Evolutionary conservation across 2,329 filamentous ascomycete genomes (phyloP).

Genomic region (Parastagonospora avenae): DNA sequence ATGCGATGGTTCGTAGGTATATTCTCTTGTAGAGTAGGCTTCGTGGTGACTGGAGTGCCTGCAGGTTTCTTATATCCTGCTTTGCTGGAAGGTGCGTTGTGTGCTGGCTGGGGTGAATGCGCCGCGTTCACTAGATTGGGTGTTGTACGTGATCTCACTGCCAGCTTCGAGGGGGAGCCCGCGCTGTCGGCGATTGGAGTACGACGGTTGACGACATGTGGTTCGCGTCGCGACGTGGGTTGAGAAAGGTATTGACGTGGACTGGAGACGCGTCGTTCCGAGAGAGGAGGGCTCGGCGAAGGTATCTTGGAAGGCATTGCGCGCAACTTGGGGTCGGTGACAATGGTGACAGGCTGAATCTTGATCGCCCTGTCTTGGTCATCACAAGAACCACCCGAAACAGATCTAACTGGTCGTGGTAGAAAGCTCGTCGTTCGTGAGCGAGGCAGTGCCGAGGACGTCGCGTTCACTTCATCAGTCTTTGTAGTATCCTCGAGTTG

Average conservation of each 20-base stretch:
- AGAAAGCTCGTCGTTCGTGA: constrained; percentile 42
- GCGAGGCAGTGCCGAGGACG: constrained; percentile 28
- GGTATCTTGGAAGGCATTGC: constrained; percentile 34
- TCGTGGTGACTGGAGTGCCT: constrained; percentile 12
- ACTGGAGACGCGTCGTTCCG: constrained; percentile 26
- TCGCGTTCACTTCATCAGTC: constrained; percentile 14
- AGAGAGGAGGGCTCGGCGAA: constrained; percentile 29
- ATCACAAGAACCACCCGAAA: constrained; percentile 8
- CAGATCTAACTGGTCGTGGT: constrained; percentile 27
- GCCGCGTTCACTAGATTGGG: constrained; percentile 30
- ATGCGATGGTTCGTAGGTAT: constrained; percentile 20
- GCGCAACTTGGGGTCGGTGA: constrained; percentile 9
- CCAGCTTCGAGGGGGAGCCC: constrained; percentile 17
- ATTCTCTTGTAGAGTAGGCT: constrained; percentile 26
- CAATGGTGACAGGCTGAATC: not conserved
- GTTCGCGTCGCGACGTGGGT: constrained; percentile 22
- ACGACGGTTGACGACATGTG: constrained; percentile 19
- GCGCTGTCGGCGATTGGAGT: constrained; percentile 11
- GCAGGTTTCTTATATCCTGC: constrained; percentile 13
- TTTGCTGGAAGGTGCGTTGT: constrained; percentile 26
- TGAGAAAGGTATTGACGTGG: constrained; percentile 30
- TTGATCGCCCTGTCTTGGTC: constrained; percentile 11
- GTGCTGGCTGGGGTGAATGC: constrained; percentile 12
- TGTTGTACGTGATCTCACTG: constrained; percentile 37
- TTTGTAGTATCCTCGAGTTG: not conserved